A percentile compares a stretch with the other conserved stretches of the same genome.
Evolutionary conservation across 352 stramenopile genomes (phyloP).

Genomic region (Aphanomyces astaci): DNA sequence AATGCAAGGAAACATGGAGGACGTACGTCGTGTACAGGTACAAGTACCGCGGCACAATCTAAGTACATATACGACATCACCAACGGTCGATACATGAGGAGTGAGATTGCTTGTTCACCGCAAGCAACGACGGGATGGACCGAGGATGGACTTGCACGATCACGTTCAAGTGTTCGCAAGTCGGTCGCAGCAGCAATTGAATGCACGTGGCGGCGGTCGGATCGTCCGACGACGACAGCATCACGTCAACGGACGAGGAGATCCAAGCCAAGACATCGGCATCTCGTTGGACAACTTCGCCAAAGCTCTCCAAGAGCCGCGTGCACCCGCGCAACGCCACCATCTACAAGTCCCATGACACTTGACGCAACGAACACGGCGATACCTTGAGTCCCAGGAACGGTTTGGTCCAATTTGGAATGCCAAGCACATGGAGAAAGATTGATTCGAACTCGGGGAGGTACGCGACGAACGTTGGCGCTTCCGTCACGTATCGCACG

Average conservation of each 20-base stretch:
- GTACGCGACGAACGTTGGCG: background rate
- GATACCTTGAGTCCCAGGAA: constrained; percentile 16
- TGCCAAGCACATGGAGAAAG: constrained; percentile 7
- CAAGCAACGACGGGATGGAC: background rate
- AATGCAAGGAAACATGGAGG: background rate
- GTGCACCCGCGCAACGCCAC: constrained; percentile 16
- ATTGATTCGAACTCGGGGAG: constrained; percentile 10
- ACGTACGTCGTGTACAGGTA: background rate
- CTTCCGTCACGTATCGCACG: constrained; percentile 14
- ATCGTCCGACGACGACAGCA: background rate
- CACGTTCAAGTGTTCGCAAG: constrained; percentile 17
- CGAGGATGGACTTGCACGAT: constrained; percentile 4
- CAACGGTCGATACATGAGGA: no score
- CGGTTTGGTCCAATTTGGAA: constrained; percentile 18
- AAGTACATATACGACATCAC: no score
- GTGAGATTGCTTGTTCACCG: no score
- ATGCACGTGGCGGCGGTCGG: background rate
- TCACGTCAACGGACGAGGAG: background rate
- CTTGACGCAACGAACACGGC: background rate
- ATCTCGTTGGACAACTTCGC: background rate
- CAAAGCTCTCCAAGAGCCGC: constrained; percentile 13
- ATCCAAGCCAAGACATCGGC: background rate
- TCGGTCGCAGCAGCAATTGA: constrained; percentile 13
- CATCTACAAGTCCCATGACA: background rate
- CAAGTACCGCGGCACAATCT: background rate